Conservation (phyloP, 2,329 filamentous ascomycete genomes). For the Colletotrichum sp. region DNA sequence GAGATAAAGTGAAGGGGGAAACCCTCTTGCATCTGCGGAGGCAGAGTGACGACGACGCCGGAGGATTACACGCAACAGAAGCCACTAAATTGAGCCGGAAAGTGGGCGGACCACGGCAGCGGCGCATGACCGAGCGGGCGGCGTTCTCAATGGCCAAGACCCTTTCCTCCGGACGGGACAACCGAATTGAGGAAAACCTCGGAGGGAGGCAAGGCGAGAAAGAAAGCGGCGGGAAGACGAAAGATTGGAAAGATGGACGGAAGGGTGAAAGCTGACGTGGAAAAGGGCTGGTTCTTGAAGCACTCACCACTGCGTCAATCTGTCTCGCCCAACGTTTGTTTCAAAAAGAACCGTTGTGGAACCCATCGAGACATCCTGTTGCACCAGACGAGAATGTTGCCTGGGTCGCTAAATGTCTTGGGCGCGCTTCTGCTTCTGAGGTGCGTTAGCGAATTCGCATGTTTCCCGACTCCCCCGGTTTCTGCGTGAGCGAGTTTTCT, state of each 20-base stretch:
- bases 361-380: not conserved
- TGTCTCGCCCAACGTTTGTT: not conserved
- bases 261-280: not conserved
- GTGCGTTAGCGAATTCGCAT: not conserved
- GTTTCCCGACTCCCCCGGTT: not conserved
- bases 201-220: not conserved
- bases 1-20: not conserved
- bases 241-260: not conserved
- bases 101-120: constrained; percentile 2
- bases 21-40: not conserved
- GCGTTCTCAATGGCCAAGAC: not conserved
- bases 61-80: not conserved
- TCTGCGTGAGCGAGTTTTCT: not conserved
- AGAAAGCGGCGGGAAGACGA: not conserved
- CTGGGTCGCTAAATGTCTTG: not conserved
- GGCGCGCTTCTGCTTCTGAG: not conserved
- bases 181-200: not conserved
- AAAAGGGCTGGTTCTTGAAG: not conserved
- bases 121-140: constrained; percentile 5
- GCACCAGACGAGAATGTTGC: not conserved
- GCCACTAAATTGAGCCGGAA: not conserved
- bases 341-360: not conserved
- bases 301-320: not conserved
- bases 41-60: not conserved
- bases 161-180: not conserved